Base-by-base conservation (phyloP, 1,284 basidiomycete genomes). In the Porogramme epimiltina region DNA sequence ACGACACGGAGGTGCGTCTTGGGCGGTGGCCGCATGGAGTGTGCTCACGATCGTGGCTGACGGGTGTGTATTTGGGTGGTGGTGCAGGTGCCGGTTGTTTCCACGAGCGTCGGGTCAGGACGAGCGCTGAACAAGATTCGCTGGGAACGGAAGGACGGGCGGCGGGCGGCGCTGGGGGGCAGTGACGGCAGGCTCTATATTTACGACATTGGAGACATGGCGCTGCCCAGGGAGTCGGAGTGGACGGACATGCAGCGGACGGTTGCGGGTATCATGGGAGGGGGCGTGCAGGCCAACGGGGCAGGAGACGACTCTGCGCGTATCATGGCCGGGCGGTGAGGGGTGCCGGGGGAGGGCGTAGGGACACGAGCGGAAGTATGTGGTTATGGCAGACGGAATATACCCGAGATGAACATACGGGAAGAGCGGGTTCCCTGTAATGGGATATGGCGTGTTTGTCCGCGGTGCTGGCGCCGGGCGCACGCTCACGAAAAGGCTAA, bases 41-140 rank as follows among this genome's bases (percentile, higher is more conserved):
- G 23, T 3, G 31, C 45, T 28, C 38, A 50, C 47, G 48, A 25
- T 37, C 37, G 10, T 45, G 23, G 31, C 15, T 31, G 45, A 39
- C 16, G 31, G 24, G 20, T 38, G 45, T 19, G 16, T 20, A 45
- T 40, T 41, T 28, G 22, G 49, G 45, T 5, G 9, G 15, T 10
- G 28, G 28, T 6, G 28, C 60, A 93, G 91, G 90, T 94, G 0
- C 90, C 93, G 18, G 79, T 84, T 13, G 85, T 92, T 18, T 88
- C 89, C 4, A 93, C 90, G 8, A 77, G 70, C 20, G 85, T 89
- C 20, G 82, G 82, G 23, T 81, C 84, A 1, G 83, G 85, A 0
- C 82, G 87, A 5, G 95, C 94, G 10, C 82, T 99, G 62, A 99
- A 99, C 77, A 98, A 98, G 73, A 70, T 99, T 22, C 83, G 90